Conservation (phyloP, 371 early-diverging fungal species). For the Catenaria anguillulae region DNA sequence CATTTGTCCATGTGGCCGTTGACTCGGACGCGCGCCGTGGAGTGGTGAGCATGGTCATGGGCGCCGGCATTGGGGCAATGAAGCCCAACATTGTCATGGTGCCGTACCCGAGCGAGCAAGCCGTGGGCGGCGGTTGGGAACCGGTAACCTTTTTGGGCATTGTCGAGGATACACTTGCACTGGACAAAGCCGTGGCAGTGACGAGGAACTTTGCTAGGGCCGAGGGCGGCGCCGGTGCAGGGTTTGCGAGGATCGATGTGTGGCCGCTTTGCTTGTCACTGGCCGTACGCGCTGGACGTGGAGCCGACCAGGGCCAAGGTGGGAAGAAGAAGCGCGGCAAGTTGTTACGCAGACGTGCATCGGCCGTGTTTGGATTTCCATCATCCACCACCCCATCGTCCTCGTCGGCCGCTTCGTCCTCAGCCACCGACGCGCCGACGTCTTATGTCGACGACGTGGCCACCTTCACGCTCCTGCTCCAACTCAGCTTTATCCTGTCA, state of each 20-base stretch:
- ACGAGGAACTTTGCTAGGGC: neutral
- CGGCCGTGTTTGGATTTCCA: too few species aligned
- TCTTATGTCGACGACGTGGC: neutral
- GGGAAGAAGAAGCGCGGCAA: too few species aligned
- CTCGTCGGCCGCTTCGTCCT: neutral
- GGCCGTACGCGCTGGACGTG: neutral
- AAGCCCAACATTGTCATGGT: slow-evolving; percentile 45
- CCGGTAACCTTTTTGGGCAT: neutral
- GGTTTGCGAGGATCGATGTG: neutral
- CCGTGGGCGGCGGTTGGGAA: too few species aligned
- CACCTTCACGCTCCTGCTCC: slow-evolving; percentile 4
- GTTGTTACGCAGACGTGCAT: too few species aligned
- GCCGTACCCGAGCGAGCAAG: slow-evolving; percentile 14
- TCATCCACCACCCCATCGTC: neutral
- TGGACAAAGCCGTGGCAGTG: neutral
- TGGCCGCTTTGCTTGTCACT: neutral
- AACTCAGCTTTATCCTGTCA: slow-evolving; percentile 4
- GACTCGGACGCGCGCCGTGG: slow-evolving; percentile 28
- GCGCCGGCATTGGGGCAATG: slow-evolving; percentile 42
- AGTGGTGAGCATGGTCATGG: slow-evolving; percentile 31
- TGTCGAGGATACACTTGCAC: neutral
- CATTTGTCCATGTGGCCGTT: slow-evolving; percentile 38
- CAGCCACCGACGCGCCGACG: neutral
- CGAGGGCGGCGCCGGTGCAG: neutral
- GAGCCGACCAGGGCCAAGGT: too few species aligned